Evolutionary conservation across 164 flowering plant species (phyloP).

Genomic region (Tinospora cordifolia): DNA sequence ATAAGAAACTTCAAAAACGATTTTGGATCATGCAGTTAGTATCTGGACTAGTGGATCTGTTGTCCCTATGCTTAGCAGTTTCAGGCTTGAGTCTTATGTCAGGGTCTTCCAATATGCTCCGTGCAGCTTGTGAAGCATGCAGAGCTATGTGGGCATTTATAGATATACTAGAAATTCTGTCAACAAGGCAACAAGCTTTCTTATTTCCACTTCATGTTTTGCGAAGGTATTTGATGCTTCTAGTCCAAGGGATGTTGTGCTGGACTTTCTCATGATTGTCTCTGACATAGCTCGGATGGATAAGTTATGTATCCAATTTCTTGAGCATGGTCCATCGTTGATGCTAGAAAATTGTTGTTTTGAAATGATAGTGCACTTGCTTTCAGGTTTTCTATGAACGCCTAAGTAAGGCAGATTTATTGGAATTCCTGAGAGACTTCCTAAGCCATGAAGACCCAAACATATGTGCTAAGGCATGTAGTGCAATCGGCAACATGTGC

Average conservation of each 20-base stretch:
- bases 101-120: constrained; percentile 63
- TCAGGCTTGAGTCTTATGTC: constrained; percentile 68
- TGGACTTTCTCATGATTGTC: too few species aligned
- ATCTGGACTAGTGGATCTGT: constrained; percentile 51
- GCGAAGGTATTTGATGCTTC: constrained; percentile 32
- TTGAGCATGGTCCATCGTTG: not conserved
- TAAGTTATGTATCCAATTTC: constrained; percentile 44
- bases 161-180: constrained; percentile 54
- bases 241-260: too few species aligned
- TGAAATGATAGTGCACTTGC: constrained; percentile 9
- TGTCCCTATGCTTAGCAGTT: constrained; percentile 51
- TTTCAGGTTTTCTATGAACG: constrained; percentile 76
- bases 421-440: constrained; percentile 50
- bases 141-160: constrained; percentile 76
- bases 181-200: constrained; percentile 29
- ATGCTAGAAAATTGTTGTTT: not conserved
- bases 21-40: constrained; percentile 61
- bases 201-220: constrained; percentile 56
- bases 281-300: constrained; percentile 96
- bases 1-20: constrained; percentile 37
- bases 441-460: constrained; percentile 77
- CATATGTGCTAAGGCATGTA: constrained; percentile 86
- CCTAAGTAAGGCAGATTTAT: constrained; percentile 55
- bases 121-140: constrained; percentile 83
- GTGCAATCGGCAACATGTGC: constrained; percentile 98